phyloP scores from a whole-genome alignment of 352 stramenopile genomes.

The Peronospora tabacina region DNA sequence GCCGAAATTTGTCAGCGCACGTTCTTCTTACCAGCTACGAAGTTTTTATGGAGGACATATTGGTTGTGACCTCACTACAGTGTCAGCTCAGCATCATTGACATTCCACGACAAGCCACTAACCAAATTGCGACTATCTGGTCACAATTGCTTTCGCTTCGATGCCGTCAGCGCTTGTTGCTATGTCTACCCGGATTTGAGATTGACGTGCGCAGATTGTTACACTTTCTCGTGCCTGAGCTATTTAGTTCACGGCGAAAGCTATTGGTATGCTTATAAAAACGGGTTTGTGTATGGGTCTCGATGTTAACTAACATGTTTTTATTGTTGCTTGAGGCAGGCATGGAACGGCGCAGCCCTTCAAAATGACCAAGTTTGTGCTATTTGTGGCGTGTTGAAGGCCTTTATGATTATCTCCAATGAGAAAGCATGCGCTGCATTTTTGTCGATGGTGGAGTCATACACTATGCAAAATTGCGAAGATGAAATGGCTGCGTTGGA shows the following conservation, averaged over 20 bases:
- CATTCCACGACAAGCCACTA: constrained; percentile 18
- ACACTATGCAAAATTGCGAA: constrained; percentile 34
- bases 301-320: constrained; percentile 3
- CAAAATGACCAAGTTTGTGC: constrained; percentile 33
- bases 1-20: constrained; percentile 24
- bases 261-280: constrained; percentile 44
- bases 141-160: constrained; percentile 41
- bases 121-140: constrained; percentile 39
- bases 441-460: constrained; percentile 22
- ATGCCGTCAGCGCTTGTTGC: constrained; percentile 56
- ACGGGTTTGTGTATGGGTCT: background rate
- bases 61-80: constrained; percentile 32
- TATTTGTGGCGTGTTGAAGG: constrained; percentile 34
- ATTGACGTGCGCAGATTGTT: constrained; percentile 46
- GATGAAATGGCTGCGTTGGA: constrained; percentile 33
- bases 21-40: constrained; percentile 57
- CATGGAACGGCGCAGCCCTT: constrained; percentile 63
- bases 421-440: constrained; percentile 23
- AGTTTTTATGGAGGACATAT: constrained; percentile 44
- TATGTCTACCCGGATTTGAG: constrained; percentile 31
- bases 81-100: constrained; percentile 47
- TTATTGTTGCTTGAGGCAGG: constrained; percentile 22
- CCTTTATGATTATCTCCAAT: constrained; percentile 33
- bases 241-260: constrained; percentile 66
- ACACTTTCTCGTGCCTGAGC: constrained; percentile 57